These are phyloP conservation scores for Shiraia sp. DNA, from an alignment of 2,329 filamentous ascomycete species.

Conservation along the genomic window DNA sequence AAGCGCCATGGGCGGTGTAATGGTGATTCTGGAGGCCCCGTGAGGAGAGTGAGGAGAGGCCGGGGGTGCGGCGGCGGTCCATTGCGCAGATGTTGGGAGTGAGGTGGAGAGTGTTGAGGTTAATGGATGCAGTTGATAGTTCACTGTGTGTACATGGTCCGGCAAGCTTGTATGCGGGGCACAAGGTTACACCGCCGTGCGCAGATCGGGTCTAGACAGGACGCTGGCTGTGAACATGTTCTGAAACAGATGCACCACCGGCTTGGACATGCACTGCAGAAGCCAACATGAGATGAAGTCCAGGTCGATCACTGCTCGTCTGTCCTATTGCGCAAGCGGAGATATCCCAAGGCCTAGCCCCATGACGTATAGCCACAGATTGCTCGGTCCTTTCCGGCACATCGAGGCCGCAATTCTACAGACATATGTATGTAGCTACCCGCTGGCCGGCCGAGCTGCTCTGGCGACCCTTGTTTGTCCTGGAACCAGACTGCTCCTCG, in stretches of 20 bases:
- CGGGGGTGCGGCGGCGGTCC: conserved; percentile 74
- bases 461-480: too few species aligned
- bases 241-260: conserved; percentile 1
- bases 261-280: conserved; percentile 2
- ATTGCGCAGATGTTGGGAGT: conserved; percentile 27
- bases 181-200: conserved; percentile 4
- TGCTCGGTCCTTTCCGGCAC: background rate
- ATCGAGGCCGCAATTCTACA: too few species aligned
- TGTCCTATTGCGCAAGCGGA: conserved; percentile 3
- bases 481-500: too few species aligned
- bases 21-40: conserved; percentile 74
- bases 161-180: conserved; percentile 6
- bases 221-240: conserved; percentile 3
- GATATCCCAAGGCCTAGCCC: too few species aligned
- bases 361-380: background rate
- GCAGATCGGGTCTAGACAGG: conserved; percentile 20
- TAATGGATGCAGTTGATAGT: background rate
- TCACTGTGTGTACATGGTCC: background rate
- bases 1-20: conserved; percentile 86
- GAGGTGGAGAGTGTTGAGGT: background rate
- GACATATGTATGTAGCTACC: too few species aligned
- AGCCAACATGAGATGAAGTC: background rate
- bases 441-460: too few species aligned
- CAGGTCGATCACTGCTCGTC: conserved; percentile 1
- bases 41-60: conserved; percentile 72